A percentile compares a stretch with the other conserved stretches of the same genome.
phyloP scores from a whole-genome alignment of 768 basidiomycete genomes.

The Suillus weaverae region DNA sequence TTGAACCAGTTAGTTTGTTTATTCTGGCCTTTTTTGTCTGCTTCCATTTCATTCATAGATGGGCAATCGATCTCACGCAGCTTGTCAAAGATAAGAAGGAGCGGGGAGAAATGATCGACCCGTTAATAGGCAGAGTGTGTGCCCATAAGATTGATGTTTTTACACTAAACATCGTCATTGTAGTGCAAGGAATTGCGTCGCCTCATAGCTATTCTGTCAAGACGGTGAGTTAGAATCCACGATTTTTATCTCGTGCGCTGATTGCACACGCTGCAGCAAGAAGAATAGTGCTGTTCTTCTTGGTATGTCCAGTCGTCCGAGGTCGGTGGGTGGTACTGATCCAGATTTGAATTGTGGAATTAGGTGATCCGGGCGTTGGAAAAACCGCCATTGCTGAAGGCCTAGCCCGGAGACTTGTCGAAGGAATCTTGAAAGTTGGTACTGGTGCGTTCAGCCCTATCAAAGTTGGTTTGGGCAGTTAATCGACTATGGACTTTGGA shows the following conservation, averaged over 20 bases:
- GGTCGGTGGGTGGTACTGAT: neutral
- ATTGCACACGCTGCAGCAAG: conserved; percentile 6
- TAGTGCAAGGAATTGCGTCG: conserved; percentile 3
- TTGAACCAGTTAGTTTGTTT: neutral
- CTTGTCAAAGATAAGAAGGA: conserved; percentile 8
- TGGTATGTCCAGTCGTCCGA: neutral
- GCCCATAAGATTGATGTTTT: neutral
- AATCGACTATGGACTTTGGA: neutral
- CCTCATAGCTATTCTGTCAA: conserved; percentile 3
- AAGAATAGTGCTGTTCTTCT: conserved; percentile 13
- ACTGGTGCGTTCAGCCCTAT: neutral
- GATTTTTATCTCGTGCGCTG: neutral
- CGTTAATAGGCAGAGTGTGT: conserved; percentile 8
- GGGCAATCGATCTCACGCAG: conserved; percentile 8
- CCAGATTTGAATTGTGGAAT: neutral
- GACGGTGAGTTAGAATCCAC: neutral
- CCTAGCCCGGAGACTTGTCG: conserved; percentile 6
- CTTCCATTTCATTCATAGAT: conserved; percentile 1
- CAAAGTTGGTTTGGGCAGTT: neutral
- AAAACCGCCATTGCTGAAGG: conserved; percentile 11
- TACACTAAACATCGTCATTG: neutral
- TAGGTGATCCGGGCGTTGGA: conserved; percentile 11
- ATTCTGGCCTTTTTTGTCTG: neutral
- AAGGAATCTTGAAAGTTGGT: conserved; percentile 1
- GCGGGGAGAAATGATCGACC: conserved; percentile 3